Evolutionary conservation across 2,329 filamentous ascomycete species (phyloP).

Genomic region (Colletotrichum sp.): DNA sequence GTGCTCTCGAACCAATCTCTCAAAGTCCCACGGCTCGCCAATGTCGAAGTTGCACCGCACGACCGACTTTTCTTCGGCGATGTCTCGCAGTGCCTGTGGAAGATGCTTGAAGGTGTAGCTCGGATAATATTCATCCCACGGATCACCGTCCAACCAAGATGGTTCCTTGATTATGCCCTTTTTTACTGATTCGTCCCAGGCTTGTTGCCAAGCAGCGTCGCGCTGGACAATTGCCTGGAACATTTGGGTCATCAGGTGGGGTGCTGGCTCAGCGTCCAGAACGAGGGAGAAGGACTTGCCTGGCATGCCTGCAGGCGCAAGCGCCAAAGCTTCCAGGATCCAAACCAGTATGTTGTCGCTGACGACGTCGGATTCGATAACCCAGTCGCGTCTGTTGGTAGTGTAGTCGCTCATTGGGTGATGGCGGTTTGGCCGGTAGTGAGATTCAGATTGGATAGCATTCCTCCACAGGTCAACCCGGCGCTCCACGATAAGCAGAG

Average conservation of each 20-base stretch:
- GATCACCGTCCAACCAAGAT: too few relatives aligned
- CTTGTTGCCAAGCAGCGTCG: not conserved
- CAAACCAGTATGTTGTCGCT: not conserved
- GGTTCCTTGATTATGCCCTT: not conserved
- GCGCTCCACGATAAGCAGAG: not conserved
- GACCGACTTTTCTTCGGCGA: not conserved
- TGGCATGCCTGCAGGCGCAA: not conserved
- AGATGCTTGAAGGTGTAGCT: not conserved
- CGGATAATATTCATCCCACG: not conserved
- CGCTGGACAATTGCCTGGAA: not conserved
- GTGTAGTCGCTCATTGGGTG: too few relatives aligned
- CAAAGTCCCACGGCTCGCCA: not conserved
- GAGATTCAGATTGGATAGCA: not conserved
- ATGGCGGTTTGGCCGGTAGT: too few relatives aligned
- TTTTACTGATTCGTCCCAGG: not conserved
- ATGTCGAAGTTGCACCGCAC: conserved; percentile 1
- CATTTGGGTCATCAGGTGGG: not conserved
- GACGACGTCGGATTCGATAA: too few relatives aligned
- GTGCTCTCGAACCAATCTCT: not conserved
- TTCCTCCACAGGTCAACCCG: not conserved
- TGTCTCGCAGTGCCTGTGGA: not conserved
- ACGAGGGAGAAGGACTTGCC: not conserved
- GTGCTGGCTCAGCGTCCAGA: not conserved
- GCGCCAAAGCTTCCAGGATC: not conserved
- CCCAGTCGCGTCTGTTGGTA: too few relatives aligned